A percentile compares a stretch with the other conserved stretches of the same genome.
phyloP scores from a whole-genome alignment of 2,329 filamentous ascomycete genomes.

The Penicillium decumbens region DNA sequence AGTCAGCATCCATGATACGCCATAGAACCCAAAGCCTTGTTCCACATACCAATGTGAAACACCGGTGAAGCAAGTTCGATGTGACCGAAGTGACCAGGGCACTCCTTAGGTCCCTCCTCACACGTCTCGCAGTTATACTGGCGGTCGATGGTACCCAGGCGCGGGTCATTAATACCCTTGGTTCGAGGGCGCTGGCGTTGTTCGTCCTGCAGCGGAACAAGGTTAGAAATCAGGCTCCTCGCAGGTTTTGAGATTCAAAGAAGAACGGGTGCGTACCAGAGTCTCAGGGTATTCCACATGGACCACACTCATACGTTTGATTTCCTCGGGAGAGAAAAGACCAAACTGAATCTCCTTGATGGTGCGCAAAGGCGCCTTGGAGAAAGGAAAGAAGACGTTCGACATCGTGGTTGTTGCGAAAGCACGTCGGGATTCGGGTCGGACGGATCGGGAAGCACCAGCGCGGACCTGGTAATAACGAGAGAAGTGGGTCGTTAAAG shows the following conservation, averaged over 20 bases:
- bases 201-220: slow-evolving; percentile 59
- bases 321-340: slow-evolving; percentile 94
- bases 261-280: slow-evolving; percentile 56
- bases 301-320: slow-evolving; percentile 96
- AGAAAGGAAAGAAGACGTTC: slow-evolving; percentile 85
- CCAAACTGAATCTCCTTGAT: slow-evolving; percentile 99
- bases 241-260: slow-evolving; percentile 3
- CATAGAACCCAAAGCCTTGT: not conserved
- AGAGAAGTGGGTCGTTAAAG: slow-evolving; percentile 13
- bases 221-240: slow-evolving; percentile 19
- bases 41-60: slow-evolving; percentile 66
- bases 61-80: slow-evolving; percentile 96
- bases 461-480: slow-evolving; percentile 14
- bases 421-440: slow-evolving; percentile 11
- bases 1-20: slow-evolving; percentile 23
- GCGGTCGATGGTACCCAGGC: slow-evolving; percentile 92
- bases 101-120: slow-evolving; percentile 90
- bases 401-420: slow-evolving; percentile 62
- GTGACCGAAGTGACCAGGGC: slow-evolving; percentile 96
- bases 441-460: slow-evolving; percentile 8
- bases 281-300: slow-evolving; percentile 98
- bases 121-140: slow-evolving; percentile 95
- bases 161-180: slow-evolving; percentile 88
- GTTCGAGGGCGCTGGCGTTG: slow-evolving; percentile 84
- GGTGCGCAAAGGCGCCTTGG: slow-evolving; percentile 91